Evolutionary conservation across 164 flowering plant species (phyloP).

Genomic region (Aristolochia californica): DNA sequence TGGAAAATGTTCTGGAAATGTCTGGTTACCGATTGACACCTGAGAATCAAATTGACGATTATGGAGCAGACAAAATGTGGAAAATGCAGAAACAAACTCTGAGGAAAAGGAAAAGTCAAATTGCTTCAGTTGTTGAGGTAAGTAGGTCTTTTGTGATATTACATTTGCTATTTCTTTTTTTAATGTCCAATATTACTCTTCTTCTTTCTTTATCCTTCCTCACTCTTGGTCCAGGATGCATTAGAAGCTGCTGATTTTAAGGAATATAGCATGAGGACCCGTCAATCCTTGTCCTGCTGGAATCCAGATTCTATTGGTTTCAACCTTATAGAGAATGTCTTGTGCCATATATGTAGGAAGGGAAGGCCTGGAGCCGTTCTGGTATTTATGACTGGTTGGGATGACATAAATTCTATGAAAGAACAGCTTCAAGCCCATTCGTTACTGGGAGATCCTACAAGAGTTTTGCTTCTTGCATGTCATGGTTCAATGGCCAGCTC

Average conservation of each 20-base stretch:
- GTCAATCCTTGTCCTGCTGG: constrained; percentile 80
- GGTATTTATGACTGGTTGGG: constrained; percentile 99
- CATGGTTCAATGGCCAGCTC: constrained; percentile 98
- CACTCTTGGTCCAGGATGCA: constrained; percentile 43
- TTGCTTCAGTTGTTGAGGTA: constrained; percentile 89
- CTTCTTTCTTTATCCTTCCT: background rate
- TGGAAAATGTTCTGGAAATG: constrained; percentile 79
- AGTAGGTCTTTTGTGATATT: constrained; percentile 3
- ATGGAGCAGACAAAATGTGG: constrained; percentile 86
- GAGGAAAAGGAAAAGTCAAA: constrained; percentile 84
- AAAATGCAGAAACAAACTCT: constrained; percentile 73
- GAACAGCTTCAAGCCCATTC: constrained; percentile 77
- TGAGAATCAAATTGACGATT: constrained; percentile 86
- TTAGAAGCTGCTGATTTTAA: constrained; percentile 56
- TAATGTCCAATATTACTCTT: background rate
- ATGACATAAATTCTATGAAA: constrained; percentile 82
- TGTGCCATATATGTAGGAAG: constrained; percentile 65
- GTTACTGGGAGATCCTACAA: constrained; percentile 66
- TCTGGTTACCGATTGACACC: constrained; percentile 75
- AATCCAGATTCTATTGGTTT: constrained; percentile 90
- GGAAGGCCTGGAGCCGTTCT: constrained; percentile 83
- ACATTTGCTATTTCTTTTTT: background rate
- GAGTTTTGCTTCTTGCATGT: constrained; percentile 76
- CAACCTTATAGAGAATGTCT: constrained; percentile 73
- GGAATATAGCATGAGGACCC: constrained; percentile 45